These are phyloP conservation scores for Leccinum imitatum DNA, from an alignment of 768 basidiomycete genomes.

Conservation along the genomic window DNA sequence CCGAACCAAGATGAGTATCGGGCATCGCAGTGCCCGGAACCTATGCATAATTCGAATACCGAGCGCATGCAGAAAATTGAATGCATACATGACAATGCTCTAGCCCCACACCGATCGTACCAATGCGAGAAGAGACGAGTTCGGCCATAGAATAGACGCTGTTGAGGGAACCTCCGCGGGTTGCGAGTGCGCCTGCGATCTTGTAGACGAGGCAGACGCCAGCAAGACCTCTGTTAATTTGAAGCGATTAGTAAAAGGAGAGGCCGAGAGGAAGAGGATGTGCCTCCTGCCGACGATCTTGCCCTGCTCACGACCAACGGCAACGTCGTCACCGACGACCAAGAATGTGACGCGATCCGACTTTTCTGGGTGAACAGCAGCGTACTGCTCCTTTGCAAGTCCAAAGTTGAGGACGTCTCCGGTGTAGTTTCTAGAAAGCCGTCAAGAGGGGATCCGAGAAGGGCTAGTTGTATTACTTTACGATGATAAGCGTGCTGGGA, in stretches of 20 bases:
- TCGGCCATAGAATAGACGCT: slow-evolving; percentile 67
- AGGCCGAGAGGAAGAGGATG: slow-evolving; percentile 15
- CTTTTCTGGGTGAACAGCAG: slow-evolving; percentile 65
- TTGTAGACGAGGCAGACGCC: slow-evolving; percentile 87
- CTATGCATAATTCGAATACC: slow-evolving; percentile 33
- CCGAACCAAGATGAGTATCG: slow-evolving; percentile 51
- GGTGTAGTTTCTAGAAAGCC: slow-evolving; percentile 67
- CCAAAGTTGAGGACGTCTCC: slow-evolving; percentile 93
- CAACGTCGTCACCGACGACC: slow-evolving; percentile 88
- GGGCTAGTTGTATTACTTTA: slow-evolving; percentile 24
- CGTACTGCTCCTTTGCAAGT: slow-evolving; percentile 81
- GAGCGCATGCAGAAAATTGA: neutral
- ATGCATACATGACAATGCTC: slow-evolving; percentile 80
- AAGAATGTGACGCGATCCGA: slow-evolving; percentile 70
- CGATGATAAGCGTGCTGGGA: slow-evolving; percentile 21
- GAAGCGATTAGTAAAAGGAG: neutral
- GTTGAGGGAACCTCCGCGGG: slow-evolving; percentile 63
- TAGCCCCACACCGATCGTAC: slow-evolving; percentile 82
- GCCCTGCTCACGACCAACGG: slow-evolving; percentile 79
- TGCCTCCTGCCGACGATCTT: slow-evolving; percentile 80
- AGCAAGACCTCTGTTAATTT: slow-evolving; percentile 62
- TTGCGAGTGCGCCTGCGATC: slow-evolving; percentile 81
- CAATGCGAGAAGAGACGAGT: slow-evolving; percentile 62
- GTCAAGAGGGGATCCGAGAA: slow-evolving; percentile 9
- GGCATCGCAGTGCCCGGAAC: slow-evolving; percentile 73